Conservation (phyloP, 176 grass and related monocot species). For the Eremochloa ophiuroides region DNA sequence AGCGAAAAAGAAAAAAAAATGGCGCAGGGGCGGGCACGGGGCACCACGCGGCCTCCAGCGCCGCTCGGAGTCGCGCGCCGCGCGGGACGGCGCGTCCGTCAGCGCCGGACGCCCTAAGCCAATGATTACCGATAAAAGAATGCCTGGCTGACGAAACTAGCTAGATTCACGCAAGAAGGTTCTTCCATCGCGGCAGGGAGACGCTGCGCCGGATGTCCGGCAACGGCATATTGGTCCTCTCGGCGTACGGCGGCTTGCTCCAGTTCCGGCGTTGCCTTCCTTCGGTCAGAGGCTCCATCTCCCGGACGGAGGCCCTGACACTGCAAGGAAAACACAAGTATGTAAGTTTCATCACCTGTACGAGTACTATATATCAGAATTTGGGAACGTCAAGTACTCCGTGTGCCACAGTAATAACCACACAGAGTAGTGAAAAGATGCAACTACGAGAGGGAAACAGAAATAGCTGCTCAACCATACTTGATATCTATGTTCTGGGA, state of each 20-base stretch:
- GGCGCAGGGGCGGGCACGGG: too few relatives aligned
- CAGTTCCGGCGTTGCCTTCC: slow-evolving; percentile 51
- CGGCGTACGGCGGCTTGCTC: slow-evolving; percentile 38
- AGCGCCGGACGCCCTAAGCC: too few relatives aligned
- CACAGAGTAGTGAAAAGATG: not conserved
- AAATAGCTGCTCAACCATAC: not conserved
- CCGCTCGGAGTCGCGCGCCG: too few relatives aligned
- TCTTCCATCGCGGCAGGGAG: slow-evolving; percentile 68
- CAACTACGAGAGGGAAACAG: not conserved
- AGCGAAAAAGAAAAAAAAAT: too few relatives aligned
- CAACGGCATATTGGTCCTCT: slow-evolving; percentile 34
- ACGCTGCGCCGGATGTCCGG: slow-evolving; percentile 49
- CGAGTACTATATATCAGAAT: not conserved
- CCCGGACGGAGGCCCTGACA: slow-evolving; percentile 40
- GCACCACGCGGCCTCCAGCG: too few relatives aligned
- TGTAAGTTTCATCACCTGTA: not conserved
- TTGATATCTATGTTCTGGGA: slow-evolving; percentile 47
- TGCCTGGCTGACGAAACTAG: not conserved
- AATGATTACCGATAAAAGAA: slow-evolving; percentile 36
- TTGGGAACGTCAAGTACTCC: not conserved
- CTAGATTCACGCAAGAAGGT: slow-evolving; percentile 29
- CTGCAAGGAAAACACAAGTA: not conserved
- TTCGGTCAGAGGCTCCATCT: slow-evolving; percentile 46
- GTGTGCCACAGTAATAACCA: not conserved
- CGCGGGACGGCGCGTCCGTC: too few relatives aligned